phyloP scores from a whole-genome alignment of 2,329 filamentous ascomycete genomes.

The Grosmannia serpens region DNA sequence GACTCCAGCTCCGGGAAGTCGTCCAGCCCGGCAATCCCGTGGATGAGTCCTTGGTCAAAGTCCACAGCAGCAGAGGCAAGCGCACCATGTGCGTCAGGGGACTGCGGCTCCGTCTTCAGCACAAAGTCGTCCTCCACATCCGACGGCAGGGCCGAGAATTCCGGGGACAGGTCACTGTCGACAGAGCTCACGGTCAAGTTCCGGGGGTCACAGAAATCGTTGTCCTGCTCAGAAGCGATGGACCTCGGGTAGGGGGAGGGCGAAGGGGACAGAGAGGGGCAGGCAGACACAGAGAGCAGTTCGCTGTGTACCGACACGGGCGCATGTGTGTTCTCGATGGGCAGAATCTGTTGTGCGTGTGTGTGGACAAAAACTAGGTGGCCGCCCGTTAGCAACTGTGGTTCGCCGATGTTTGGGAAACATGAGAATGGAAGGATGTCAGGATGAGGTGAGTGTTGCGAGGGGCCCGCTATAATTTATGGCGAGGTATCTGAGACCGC shows the following conservation, averaged over 20 bases:
- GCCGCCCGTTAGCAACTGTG: conserved; percentile 21
- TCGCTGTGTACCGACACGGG: conserved; percentile 54
- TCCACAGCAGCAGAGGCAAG: conserved; percentile 32
- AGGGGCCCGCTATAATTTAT: not conserved
- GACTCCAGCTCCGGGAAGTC: conserved; percentile 83
- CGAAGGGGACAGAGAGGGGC: conserved; percentile 78
- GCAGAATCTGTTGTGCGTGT: conserved; percentile 32
- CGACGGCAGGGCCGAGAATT: conserved; percentile 54
- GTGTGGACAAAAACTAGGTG: conserved; percentile 34
- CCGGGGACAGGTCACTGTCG: conserved; percentile 39
- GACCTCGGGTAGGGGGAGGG: conserved; percentile 68
- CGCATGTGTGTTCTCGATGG: conserved; percentile 13
- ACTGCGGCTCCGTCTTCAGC: conserved; percentile 39
- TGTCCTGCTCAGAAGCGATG: conserved; percentile 56
- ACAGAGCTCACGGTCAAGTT: conserved; percentile 64
- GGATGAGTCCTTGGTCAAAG: conserved; percentile 36
- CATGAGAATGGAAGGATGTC: not conserved
- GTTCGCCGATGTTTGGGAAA: not conserved
- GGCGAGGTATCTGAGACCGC: not conserved
- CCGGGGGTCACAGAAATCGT: conserved; percentile 85
- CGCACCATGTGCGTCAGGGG: conserved; percentile 14
- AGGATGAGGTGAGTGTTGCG: not conserved
- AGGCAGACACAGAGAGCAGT: conserved; percentile 52
- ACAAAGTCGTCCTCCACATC: conserved; percentile 42
- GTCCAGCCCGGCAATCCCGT: conserved; percentile 64